Evolutionary conservation across 2,329 filamentous ascomycete genomes (phyloP), one percentile per base, ranked within the genome.

Genomic region (Neurospora crassa): DNA sequence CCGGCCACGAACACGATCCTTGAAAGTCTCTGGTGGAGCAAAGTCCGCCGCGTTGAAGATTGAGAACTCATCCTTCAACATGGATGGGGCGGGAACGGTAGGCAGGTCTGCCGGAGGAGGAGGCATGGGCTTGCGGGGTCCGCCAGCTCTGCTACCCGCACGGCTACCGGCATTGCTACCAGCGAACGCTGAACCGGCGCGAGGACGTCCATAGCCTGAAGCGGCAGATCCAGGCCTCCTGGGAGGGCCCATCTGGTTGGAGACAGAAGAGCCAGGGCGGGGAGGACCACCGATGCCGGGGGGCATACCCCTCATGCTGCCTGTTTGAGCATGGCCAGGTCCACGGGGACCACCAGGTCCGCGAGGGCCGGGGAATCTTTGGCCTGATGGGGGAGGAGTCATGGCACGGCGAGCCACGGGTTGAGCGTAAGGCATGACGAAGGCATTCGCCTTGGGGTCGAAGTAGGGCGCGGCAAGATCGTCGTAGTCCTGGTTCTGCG

Each of bases 401-500:
- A 98, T 97, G 69, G 95, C 95, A 77, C 95, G 92, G 76, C 95
- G 92, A 74, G 89, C 90, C 18, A 97, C 88, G 12, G 93, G 93
- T 80, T 97, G 89, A 12, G 94, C 92, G 76, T 92, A 97, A 2
- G 94, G 89, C 86, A 91, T 90, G 72, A 94, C 88, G 77, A 94
- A 95, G 24, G 90, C 86, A 76, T 90, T 90, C 42, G 85, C 87
- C 12, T 89, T 86, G 10, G 90, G 88, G 75, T 92, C 90, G 72
- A 89, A 91, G 78, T 88, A 90, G 7, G 87, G 83, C 34, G 88
- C 87, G 71, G 93, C 91, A n/a, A 86, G 88, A 67, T 88, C 83
- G 72, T 91, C 89, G 77, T 93, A 92, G 76, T 95, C 92, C 77
- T 94, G 92, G 73, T 92, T 90, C 80, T 94, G 43, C 76, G 78